phyloP scores from a whole-genome alignment of 2,329 filamentous ascomycete genomes.

The Cladophialophora immunda region DNA sequence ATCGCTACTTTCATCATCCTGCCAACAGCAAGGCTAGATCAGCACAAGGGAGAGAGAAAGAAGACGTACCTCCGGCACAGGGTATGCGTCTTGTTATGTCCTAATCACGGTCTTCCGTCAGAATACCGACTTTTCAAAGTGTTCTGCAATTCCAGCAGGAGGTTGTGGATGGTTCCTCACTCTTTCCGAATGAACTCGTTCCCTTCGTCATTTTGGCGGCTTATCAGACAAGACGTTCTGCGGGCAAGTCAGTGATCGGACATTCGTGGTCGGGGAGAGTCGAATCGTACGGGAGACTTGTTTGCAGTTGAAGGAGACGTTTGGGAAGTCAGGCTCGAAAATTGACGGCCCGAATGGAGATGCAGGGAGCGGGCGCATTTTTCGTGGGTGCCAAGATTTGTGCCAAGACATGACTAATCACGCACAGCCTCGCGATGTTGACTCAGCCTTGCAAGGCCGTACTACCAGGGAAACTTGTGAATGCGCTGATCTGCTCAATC shows the following conservation, averaged over 20 bases:
- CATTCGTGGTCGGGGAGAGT: not conserved
- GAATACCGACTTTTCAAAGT: slow-evolving; percentile 15
- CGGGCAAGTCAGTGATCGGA: slow-evolving; percentile 12
- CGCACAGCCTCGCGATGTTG: not conserved
- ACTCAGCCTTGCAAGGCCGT: slow-evolving; percentile 11
- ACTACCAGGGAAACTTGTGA: too few relatives aligned
- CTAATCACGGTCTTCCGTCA: slow-evolving; percentile 27
- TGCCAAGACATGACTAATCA: slow-evolving; percentile 24
- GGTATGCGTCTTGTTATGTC: slow-evolving; percentile 96
- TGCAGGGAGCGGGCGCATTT: slow-evolving; percentile 12
- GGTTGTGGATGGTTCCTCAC: slow-evolving; percentile 51
- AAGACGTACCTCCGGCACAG: slow-evolving; percentile 93
- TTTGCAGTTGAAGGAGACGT: slow-evolving; percentile 22
- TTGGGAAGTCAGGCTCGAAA: slow-evolving; percentile 17
- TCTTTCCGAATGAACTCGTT: slow-evolving; percentile 76
- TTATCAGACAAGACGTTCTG: slow-evolving; percentile 31
- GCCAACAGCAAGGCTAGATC: not conserved
- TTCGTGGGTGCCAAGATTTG: slow-evolving; percentile 35
- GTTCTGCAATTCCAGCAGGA: slow-evolving; percentile 10
- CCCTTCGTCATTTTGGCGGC: slow-evolving; percentile 63
- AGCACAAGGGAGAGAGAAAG: not conserved
- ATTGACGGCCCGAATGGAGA: slow-evolving; percentile 11
- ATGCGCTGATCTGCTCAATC: too few relatives aligned
- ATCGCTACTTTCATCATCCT: not conserved
- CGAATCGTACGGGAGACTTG: slow-evolving; percentile 29